Conservation (phyloP, 2,329 filamentous ascomycete species). For the Aspergillus hiratsukae region DNA sequence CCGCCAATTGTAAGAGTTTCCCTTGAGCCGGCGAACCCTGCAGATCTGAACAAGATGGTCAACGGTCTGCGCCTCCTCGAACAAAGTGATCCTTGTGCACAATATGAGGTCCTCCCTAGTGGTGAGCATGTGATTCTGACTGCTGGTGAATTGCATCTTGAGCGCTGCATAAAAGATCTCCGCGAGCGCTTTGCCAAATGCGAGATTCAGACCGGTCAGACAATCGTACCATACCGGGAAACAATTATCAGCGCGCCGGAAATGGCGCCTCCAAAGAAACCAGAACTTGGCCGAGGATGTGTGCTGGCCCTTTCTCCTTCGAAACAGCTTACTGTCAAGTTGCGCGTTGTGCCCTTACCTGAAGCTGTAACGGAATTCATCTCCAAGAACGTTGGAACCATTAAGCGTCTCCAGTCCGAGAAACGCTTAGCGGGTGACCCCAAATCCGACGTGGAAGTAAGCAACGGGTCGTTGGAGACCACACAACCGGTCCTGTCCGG, state of each 20-base stretch:
- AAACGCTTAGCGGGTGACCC: constrained; percentile 50
- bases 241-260: constrained; percentile 83
- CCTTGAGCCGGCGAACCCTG: constrained; percentile 86
- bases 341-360: constrained; percentile 77
- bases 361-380: constrained; percentile 77
- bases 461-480: constrained; percentile 37
- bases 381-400: constrained; percentile 69
- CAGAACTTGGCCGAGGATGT: constrained; percentile 78
- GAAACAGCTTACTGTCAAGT: constrained; percentile 73
- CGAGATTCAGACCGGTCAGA: constrained; percentile 87
- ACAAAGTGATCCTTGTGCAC: constrained; percentile 90
- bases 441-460: constrained; percentile 32
- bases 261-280: constrained; percentile 84
- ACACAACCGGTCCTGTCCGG: constrained; percentile 40
- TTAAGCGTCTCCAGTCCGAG: constrained; percentile 75
- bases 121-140: constrained; percentile 95
- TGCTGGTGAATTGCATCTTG: constrained; percentile 88
- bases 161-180: constrained; percentile 88
- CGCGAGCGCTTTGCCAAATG: constrained; percentile 89
- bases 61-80: constrained; percentile 79
- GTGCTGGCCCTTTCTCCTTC: constrained; percentile 73
- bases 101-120: constrained; percentile 88
- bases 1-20: constrained; percentile 94
- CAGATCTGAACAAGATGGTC: constrained; percentile 93
- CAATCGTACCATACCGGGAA: constrained; percentile 94